phyloP scores from a whole-genome alignment of 345 rosid species.

The Eucalyptus pauciflora region DNA sequence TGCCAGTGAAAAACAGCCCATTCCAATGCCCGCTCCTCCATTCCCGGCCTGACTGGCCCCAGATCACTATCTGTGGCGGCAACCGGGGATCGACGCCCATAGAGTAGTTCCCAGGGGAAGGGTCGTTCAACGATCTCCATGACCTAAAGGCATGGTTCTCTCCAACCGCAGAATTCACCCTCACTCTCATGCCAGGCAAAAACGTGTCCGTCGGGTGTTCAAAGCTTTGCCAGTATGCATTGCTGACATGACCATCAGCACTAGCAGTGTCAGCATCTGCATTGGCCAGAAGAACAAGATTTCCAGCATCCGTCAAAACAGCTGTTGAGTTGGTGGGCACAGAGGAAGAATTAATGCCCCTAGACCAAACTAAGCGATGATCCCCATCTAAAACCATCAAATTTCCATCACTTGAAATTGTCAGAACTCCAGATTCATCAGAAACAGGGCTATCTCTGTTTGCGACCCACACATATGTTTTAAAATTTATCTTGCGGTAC shows the following conservation, averaged over 20 bases:
- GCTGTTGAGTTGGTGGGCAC: conserved; percentile 23
- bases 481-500: no score
- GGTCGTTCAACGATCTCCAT: conserved; percentile 53
- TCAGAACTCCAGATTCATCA: conserved; percentile 24
- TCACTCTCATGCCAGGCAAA: conserved; percentile 47
- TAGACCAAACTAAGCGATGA: conserved; percentile 32
- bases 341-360: conserved; percentile 17
- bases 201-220: conserved; percentile 45
- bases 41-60: conserved; percentile 30
- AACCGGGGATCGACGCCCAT: conserved; percentile 53
- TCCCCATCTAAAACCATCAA: conserved; percentile 31
- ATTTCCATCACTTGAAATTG: conserved; percentile 35
- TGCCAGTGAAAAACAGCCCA: conserved; percentile 38
- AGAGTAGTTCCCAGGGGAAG: conserved; percentile 49
- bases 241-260: neutral
- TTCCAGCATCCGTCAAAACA: conserved; percentile 11
- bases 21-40: conserved; percentile 88
- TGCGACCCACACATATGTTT: conserved; percentile 38
- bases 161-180: conserved; percentile 19
- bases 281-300: conserved; percentile 1
- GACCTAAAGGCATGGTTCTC: conserved; percentile 32
- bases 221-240: neutral
- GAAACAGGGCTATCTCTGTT: conserved; percentile 43
- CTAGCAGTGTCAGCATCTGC: no score
- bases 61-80: conserved; percentile 64